phyloP scores from a whole-genome alignment of 805 yeast genomes.

The Candida montana region DNA sequence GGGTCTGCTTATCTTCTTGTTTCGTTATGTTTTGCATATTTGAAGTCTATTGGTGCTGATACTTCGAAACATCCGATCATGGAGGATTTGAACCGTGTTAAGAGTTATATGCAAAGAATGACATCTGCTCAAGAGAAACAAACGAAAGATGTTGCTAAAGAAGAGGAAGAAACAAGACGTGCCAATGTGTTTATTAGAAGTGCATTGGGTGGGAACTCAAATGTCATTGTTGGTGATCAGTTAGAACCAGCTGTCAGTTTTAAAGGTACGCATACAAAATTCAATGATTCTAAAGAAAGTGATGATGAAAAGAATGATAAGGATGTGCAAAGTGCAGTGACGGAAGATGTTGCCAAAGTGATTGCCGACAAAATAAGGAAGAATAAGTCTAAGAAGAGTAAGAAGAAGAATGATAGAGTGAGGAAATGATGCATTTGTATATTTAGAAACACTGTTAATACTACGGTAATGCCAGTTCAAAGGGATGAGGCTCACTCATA shows the following conservation, averaged over 20 bases:
- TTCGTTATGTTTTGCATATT: slow-evolving; percentile 52
- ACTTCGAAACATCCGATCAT: slow-evolving; percentile 56
- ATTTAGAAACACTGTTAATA: too few species aligned
- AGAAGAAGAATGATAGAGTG: slow-evolving; percentile 6
- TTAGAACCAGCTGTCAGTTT: slow-evolving; percentile 47
- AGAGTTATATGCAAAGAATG: slow-evolving; percentile 58
- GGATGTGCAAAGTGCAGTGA: too few species aligned
- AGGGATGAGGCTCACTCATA: too few species aligned
- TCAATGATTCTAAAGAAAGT: slow-evolving; percentile 20
- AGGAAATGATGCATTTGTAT: not conserved
- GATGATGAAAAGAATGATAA: slow-evolving; percentile 1
- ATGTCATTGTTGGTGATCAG: slow-evolving; percentile 16
- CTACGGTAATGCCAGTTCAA: too few species aligned
- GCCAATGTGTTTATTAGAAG: slow-evolving; percentile 43
- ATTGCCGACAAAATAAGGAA: slow-evolving; percentile 11
- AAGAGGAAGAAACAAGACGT: slow-evolving; percentile 25
- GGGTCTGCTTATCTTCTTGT: slow-evolving; percentile 45
- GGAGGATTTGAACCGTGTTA: slow-evolving; percentile 61
- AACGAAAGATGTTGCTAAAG: slow-evolving; percentile 8
- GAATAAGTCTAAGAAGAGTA: not conserved
- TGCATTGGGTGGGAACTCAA: slow-evolving; percentile 30
- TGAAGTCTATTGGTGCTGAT: slow-evolving; percentile 54
- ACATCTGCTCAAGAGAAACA: slow-evolving; percentile 25
- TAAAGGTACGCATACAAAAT: slow-evolving; percentile 49
- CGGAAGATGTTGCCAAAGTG: slow-evolving; percentile 3